Base-by-base conservation (phyloP, 2,329 filamentous ascomycete genomes). In the Alternaria sp. region DNA sequence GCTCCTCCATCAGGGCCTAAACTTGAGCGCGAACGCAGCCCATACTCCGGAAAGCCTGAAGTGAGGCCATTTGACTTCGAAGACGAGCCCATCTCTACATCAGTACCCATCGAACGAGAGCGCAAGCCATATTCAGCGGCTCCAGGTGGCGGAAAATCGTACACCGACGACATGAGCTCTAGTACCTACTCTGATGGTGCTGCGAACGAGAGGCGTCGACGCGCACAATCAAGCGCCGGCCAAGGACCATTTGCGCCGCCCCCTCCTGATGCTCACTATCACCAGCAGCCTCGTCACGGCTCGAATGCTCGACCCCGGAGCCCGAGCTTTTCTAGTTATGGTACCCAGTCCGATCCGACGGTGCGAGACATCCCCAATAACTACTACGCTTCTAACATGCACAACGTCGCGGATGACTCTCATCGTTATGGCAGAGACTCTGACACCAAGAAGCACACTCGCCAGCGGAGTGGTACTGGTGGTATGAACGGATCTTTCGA, bases 61-160 rank as follows among this genome's bases (percentile, higher is more conserved):
- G 39, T 62, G 4, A 68, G 57, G 34, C 61, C 62, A 5, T 72
- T 81, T 14, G 80, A 75, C 7, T 66, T 67, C 3, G 76, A 77
- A 3, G 72, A 80, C 14, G 74, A 75, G 6, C 46, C 59, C 2
- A 68, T 73, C 1, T 74, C 79, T 1, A 75, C 82, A 0, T 72
- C 81, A 0, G 79, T 83, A 1, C 86, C 86, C 1, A 85, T 90
- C 47, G 89, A 91, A 70, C 85, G 89, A 6, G 86, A 90, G 68
- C 81, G 89, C 38, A 87, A 90, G 61, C 89, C 89, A 0, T 91
- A 91, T 68, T 80, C 78, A 26, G 85, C 84, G 1, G 84, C 85
- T 24, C 86, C 87, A 16, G 87, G 87, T 9, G 81, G 78, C 26
- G 88, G 87, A 7, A 90, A 88, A 72, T 73, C 81, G 3, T 85